Evolutionary conservation across 257 asterid species (phyloP).

Genomic region (Striga asiatica): DNA sequence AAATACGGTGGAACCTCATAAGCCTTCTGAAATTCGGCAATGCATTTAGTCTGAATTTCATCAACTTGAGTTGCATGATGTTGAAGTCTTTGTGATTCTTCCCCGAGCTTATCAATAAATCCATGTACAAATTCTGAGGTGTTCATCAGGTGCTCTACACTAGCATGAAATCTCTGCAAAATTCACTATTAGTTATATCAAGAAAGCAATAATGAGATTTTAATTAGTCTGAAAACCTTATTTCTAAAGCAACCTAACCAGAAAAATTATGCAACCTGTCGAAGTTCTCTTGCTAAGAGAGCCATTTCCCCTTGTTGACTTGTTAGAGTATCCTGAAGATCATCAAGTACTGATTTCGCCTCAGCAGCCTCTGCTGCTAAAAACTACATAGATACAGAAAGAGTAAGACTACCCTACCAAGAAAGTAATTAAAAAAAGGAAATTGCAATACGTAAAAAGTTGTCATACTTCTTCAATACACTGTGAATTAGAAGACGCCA

Average conservation of each 20-base stretch:
- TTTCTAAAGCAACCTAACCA: not conserved
- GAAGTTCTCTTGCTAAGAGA: constrained; percentile 61
- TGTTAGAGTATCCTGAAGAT: constrained; percentile 47
- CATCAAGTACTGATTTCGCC: constrained; percentile 45
- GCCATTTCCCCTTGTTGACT: constrained; percentile 63
- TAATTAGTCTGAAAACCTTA: not conserved
- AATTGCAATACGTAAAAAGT: not conserved
- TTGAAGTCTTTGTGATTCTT: constrained; percentile 54
- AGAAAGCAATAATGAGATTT: not conserved
- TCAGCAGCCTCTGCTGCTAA: constrained; percentile 47
- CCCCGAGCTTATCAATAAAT: constrained; percentile 38
- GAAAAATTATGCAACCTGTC: constrained; percentile 40
- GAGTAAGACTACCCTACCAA: constrained; percentile 4
- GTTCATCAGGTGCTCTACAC: constrained; percentile 36
- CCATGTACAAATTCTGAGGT: constrained; percentile 43
- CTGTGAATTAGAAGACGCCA: constrained; percentile 39
- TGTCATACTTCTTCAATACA: constrained; percentile 49
- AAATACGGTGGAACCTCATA: constrained; percentile 40
- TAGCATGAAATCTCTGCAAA: constrained; percentile 44
- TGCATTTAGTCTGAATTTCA: constrained; percentile 40
- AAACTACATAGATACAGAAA: constrained; percentile 29
- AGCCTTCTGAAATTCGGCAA: constrained; percentile 56
- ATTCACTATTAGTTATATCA: not conserved
- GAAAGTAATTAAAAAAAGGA: constrained; percentile 1
- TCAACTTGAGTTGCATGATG: constrained; percentile 43